phyloP scores from a whole-genome alignment of 805 yeast species.

The Candida golubevii region DNA sequence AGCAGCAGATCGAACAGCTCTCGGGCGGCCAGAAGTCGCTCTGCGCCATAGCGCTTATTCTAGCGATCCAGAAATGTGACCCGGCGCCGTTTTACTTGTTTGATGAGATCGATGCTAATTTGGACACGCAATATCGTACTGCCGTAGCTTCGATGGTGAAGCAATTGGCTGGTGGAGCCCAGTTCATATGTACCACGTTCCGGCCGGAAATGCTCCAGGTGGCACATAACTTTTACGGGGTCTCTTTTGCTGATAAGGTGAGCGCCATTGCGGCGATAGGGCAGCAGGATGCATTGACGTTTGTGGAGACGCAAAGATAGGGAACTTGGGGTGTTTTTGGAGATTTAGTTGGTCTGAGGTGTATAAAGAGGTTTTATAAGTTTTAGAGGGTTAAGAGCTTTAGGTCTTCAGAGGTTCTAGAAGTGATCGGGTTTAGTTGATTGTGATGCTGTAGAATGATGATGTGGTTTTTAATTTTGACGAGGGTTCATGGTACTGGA shows the following conservation, averaged over 20 bases:
- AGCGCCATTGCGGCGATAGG: slow-evolving; percentile 72
- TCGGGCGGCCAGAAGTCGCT: slow-evolving; percentile 97
- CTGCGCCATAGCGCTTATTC: slow-evolving; percentile 91
- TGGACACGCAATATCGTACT: slow-evolving; percentile 86
- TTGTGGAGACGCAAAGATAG: slow-evolving; percentile 64
- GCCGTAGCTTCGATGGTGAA: slow-evolving; percentile 78
- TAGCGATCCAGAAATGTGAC: slow-evolving; percentile 91
- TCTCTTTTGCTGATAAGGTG: slow-evolving; percentile 74
- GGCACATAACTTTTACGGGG: slow-evolving; percentile 86
- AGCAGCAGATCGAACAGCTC: slow-evolving; percentile 80
- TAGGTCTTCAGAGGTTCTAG: too few relatives aligned
- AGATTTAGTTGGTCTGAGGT: too few relatives aligned
- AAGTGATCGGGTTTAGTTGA: too few relatives aligned
- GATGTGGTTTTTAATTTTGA: too few relatives aligned
- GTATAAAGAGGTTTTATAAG: too few relatives aligned
- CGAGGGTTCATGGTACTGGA: too few relatives aligned
- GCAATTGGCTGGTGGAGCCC: slow-evolving; percentile 63
- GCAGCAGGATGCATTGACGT: slow-evolving; percentile 70
- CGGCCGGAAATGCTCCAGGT: slow-evolving; percentile 87
- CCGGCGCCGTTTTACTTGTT: slow-evolving; percentile 96
- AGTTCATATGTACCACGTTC: slow-evolving; percentile 94
- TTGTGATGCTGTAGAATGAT: too few relatives aligned
- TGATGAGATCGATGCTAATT: slow-evolving; percentile 95
- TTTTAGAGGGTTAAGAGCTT: too few relatives aligned
- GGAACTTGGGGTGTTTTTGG: not conserved